Evolutionary conservation across 75 land plant genomes (phyloP), one percentile per base, ranked within the genome.

Genomic region (Azolla pinnata): DNA sequence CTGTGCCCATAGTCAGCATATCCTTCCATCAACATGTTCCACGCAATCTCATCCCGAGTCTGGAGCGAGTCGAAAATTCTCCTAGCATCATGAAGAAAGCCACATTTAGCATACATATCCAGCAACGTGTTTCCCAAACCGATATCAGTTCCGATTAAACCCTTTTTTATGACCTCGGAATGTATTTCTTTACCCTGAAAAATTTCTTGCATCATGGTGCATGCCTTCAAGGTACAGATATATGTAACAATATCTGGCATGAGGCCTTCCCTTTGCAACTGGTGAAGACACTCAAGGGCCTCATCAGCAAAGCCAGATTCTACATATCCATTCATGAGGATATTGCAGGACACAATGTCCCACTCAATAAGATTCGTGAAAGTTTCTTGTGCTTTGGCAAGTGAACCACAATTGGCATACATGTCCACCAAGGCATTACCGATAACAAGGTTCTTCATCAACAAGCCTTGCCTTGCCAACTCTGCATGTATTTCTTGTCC

Each of bases 21-120:
- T 0, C 69, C 64, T 60, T 38, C 38, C 16, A 67, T 47, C 50
- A 67, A 30, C 34, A 62, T 35, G 26, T 44, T 67, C 65, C 69
- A 67, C 27, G 69, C 60, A 23, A 61, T 52, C 8, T 28, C 54
- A 44, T 61, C 44, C 47, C 27, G 14, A 23, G 18, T 25, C 12
- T 50, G 56, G 8, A 71, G 48, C 30, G 8, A 29, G 29, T 75
- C 72, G 65, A 80, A 83, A 42, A 77, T 26, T 19, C 38, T 34
- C 46, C 62, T 40, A 9, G 82, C 82, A 17, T 60, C 44, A 19
- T 55, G 67, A 42, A 84, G 23, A 19, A 17, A 12, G 2, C 88
- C 82, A 60, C 86, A 82, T 14, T 72, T 79, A n/a, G 59, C 28
- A 30, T 84, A 84, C 82, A 82, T 78, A 57, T 71, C 68, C 29